These are phyloP conservation scores for Yarrowia bubula DNA, from an alignment of 805 yeast species.

Conservation along the genomic window DNA sequence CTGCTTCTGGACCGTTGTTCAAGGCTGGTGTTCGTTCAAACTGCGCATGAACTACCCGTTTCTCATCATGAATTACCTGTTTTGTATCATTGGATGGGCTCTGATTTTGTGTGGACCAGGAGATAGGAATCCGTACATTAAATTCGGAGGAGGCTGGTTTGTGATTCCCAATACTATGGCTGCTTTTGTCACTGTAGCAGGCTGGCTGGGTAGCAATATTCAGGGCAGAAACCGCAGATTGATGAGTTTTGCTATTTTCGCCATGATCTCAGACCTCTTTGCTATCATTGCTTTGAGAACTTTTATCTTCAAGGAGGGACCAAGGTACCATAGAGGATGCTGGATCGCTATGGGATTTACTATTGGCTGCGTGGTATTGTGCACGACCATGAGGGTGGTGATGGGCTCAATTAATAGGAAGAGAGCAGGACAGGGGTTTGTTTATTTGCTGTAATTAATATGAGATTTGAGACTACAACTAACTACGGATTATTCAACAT, in stretches of 20 bases:
- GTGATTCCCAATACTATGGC: conserved; percentile 3
- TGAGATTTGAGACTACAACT: no score
- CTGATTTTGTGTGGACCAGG: background rate
- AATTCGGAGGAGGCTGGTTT: conserved; percentile 9
- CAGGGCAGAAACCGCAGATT: background rate
- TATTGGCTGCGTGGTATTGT: background rate
- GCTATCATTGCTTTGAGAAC: background rate
- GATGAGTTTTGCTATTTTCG: conserved; percentile 4
- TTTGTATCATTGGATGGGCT: background rate
- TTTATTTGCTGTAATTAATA: background rate
- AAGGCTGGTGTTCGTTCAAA: background rate
- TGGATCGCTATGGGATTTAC: conserved; percentile 1
- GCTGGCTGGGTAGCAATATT: background rate
- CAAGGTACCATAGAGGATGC: background rate
- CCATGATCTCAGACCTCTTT: background rate
- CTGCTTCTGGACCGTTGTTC: background rate
- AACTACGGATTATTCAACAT: no score
- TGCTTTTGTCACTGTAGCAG: background rate
- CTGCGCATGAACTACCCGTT: background rate
- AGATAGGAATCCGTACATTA: background rate
- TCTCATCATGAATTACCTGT: background rate
- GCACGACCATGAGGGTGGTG: background rate
- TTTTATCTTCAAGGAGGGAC: background rate
- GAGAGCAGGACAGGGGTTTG: background rate
- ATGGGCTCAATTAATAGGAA: background rate